Conservation (phyloP, 768 basidiomycete genomes). For the Russula griseocarnosa region DNA sequence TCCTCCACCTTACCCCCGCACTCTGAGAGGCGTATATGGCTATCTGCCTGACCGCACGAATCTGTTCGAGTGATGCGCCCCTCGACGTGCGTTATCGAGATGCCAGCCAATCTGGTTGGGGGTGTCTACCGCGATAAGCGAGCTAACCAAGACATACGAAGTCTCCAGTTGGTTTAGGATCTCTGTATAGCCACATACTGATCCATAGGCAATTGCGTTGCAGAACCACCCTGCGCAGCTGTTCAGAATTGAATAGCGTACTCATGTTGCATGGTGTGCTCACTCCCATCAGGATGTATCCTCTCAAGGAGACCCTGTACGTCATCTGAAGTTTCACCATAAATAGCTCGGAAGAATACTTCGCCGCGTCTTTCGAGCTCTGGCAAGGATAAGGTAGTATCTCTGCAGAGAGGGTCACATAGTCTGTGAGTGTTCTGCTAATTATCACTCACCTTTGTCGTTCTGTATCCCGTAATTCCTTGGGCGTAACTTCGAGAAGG, state of each 20-base stretch:
- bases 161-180: slow-evolving; percentile 51
- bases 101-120: slow-evolving; percentile 65
- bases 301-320: slow-evolving; percentile 47
- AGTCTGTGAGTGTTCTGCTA: neutral
- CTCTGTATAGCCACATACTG: slow-evolving; percentile 48
- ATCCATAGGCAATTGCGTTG: slow-evolving; percentile 53
- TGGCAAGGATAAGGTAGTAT: slow-evolving; percentile 40
- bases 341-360: slow-evolving; percentile 46
- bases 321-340: slow-evolving; percentile 50
- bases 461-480: slow-evolving; percentile 46
- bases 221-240: slow-evolving; percentile 49
- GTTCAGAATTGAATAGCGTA: neutral
- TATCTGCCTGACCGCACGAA: slow-evolving; percentile 51
- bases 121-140: slow-evolving; percentile 57
- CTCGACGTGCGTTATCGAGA: slow-evolving; percentile 50
- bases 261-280: slow-evolving; percentile 24
- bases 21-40: slow-evolving; percentile 48
- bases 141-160: slow-evolving; percentile 57
- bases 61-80: slow-evolving; percentile 54
- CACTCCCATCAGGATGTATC: slow-evolving; percentile 64
- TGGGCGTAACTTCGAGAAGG: slow-evolving; percentile 51
- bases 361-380: slow-evolving; percentile 45
- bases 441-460: slow-evolving; percentile 44
- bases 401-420: slow-evolving; percentile 34
- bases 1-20: slow-evolving; percentile 51